Evolutionary conservation across 495 filamentous ascomycete species (phyloP).

Genomic region (Xylaria grammica): DNA sequence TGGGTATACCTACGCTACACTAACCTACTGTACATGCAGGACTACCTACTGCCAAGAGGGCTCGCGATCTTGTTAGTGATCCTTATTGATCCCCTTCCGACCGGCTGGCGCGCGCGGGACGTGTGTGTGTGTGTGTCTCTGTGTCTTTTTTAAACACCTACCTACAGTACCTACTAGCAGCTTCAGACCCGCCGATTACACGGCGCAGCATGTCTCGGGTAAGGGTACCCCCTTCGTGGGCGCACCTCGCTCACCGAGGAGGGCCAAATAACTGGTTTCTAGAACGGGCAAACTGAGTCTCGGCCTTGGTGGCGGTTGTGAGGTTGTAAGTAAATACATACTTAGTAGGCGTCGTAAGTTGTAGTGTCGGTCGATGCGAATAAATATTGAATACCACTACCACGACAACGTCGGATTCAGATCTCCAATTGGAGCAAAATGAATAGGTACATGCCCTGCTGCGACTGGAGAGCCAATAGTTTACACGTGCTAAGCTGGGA

Average conservation of each 20-base stretch:
- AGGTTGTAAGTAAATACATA: too few relatives aligned
- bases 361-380: too few relatives aligned
- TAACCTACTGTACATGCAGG: neutral
- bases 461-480: neutral
- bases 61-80: neutral
- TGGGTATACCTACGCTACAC: too few relatives aligned
- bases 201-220: conserved; percentile 8
- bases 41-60: neutral
- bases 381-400: too few relatives aligned
- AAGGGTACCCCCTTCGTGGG: conserved; percentile 2
- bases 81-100: neutral
- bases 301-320: neutral
- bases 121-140: too few relatives aligned
- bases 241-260: conserved; percentile 20
- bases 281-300: neutral
- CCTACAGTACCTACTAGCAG: neutral
- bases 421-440: neutral
- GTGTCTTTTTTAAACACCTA: too few relatives aligned
- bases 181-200: neutral
- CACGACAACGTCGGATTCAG: too few relatives aligned
- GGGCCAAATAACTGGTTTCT: neutral
- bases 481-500: neutral
- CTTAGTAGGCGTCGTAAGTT: too few relatives aligned
- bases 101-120: conserved; percentile 1
- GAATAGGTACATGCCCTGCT: too few relatives aligned